Evolutionary conservation across 73 alveolate species (phyloP), one percentile per base, ranked within the genome.

Genomic region (Diophrys appendiculata): DNA sequence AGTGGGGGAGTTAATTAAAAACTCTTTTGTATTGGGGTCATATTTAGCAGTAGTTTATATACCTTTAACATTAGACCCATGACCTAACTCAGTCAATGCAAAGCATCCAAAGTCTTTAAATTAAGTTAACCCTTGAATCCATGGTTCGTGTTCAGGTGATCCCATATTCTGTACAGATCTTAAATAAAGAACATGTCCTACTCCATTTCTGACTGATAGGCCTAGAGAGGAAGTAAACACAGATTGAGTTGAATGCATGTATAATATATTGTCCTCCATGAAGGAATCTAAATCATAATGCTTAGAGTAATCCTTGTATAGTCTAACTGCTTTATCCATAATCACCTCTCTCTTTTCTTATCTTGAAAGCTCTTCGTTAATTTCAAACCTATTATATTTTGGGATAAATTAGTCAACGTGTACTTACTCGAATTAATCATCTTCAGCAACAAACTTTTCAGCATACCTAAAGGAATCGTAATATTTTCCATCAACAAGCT

Each of bases 61-160:
- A 31, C 84, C 81, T 71, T 80, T 71, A 0, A 84, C 92, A 68
- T 84, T 84, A 18, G 92, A 78, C 33, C 92, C 92, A 78, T 84
- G 92, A 31, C 92, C 88, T 27, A 84, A 56, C 69, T 84, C 92
- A 54, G 92, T 86, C 29, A 86, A 52, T 0, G 89, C 89, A 32
- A 86, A 86, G 82, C 89, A 86, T 8, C 93, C 89, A 24, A 86
- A 2, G 29, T 86, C 93, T 72, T 31, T 43, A 43, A 43, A 43
- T 5, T 43, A 5, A 18, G 60, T 43, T 11, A 43, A 18, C 18
- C 60, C 60, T 43, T 43, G n/a, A 43, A 18, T 43, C 60, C 60
- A 43, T 43, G 60, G 60, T 43, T 43, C n/a, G 18, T 43, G 60
- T 18, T 43, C 18, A 5, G 5, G n/a, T 5, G 60, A 11, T 43